A percentile compares a stretch with the other conserved stretches of the same genome.
These are phyloP conservation scores for Claviceps digitariae DNA, from an alignment of 2,329 filamentous ascomycete species.

Conservation along the genomic window DNA sequence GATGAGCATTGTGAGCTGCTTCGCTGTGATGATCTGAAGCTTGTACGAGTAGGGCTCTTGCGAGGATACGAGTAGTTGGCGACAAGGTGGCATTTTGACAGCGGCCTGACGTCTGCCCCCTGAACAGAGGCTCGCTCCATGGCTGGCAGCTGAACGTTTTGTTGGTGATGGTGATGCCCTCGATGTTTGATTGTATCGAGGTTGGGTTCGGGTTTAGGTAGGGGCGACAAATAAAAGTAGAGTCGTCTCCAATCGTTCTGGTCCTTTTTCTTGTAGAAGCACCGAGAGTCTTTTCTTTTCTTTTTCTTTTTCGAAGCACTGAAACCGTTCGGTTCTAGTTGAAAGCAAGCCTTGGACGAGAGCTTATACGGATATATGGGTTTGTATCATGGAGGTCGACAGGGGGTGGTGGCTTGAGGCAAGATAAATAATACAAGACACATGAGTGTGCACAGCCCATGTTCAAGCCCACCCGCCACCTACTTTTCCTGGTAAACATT, in stretches of 20 bases:
- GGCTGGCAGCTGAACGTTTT: constrained; percentile 5
- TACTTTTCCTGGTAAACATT: neutral
- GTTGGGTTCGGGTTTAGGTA: neutral
- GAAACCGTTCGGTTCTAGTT: neutral
- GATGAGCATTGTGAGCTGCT: constrained; percentile 3
- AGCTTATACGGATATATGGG: neutral
- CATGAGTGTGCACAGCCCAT: neutral
- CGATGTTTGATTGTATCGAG: neutral
- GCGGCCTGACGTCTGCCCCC: neutral
- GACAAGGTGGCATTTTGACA: constrained; percentile 12
- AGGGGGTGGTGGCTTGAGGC: neutral
- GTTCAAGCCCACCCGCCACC: neutral
- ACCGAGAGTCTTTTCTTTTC: neutral
- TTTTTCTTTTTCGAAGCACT: neutral
- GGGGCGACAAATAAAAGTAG: neutral
- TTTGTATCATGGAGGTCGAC: neutral
- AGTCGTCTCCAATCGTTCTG: neutral
- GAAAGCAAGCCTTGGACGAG: neutral
- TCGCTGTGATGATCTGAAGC: neutral
- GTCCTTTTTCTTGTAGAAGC: neutral
- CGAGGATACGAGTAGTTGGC: constrained; percentile 28
- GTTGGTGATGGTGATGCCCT: neutral
- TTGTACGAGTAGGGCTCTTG: constrained; percentile 10
- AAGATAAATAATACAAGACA: constrained; percentile 1
- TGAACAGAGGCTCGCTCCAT: constrained; percentile 21